Base-by-base conservation (phyloP, 768 basidiomycete genomes). In the Mycena polygramma region DNA sequence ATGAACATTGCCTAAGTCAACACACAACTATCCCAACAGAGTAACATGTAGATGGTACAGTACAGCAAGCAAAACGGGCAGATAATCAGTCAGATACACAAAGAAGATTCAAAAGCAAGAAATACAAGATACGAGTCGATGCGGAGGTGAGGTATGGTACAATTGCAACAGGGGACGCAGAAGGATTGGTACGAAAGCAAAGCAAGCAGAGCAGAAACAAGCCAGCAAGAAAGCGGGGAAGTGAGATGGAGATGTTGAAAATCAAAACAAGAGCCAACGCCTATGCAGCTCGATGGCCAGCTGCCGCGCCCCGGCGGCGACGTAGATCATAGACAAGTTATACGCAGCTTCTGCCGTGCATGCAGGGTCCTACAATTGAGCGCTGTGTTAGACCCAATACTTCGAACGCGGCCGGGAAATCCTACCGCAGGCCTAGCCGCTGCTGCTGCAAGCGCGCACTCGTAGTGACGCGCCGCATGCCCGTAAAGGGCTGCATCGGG, bases 391-490 rank as follows among this genome's bases (percentile, higher is more conserved):
- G 35, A 13, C 17, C 5, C 15, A 14, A 7, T 3, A 37, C 9
- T 19, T 20, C 14, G 35, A 60, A 35, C 6, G 14, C 26, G n/a
- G n/a, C n/a, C 9, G 13, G 14, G 11, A 15, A 17, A 19, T 20
- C 19, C 0, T 20, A 58, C 49, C 37, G 43, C 62, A 35, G 85
- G 83, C 35, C 76, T 67, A n/a, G 70, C 65, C 19, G 66, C 72
- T 30, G 91, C 81, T 49, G 89, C 85, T 9, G 41, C 41, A 41
- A 98, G 82, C 2, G 92, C 94, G 24, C 84, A 83, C 70, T 95
- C 90, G 75, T 98, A 98, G 80, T 98, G 96, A 63, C 86, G 90
- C 17, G 91, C 90, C 0, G 97, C 97, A 74, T 94, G 89, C 7
- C 93, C 88, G 64, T 91, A 87, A 15, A 98, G 79, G 5, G 95